A percentile compares a stretch with the other conserved stretches of the same genome.
phyloP scores from a whole-genome alignment of 306 rosid species.

The Cucumis hystrix region DNA sequence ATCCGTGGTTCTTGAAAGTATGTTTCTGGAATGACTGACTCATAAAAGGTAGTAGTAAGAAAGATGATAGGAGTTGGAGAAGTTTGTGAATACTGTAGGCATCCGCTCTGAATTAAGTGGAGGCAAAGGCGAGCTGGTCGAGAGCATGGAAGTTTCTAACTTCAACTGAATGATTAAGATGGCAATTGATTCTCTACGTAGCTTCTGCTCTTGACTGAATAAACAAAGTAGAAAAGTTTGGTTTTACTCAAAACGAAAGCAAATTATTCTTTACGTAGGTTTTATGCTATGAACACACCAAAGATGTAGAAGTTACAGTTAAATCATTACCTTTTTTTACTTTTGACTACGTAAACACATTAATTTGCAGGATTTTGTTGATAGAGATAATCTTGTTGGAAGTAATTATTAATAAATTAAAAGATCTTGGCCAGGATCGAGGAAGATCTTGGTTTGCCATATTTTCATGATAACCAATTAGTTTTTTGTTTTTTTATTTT shows the following conservation, averaged over 20 bases:
- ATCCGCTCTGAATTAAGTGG: neutral
- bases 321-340: neutral
- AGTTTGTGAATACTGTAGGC: constrained; percentile 1
- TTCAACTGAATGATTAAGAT: neutral
- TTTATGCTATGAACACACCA: neutral
- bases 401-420: neutral
- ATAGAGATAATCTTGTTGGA: neutral
- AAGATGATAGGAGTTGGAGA: neutral
- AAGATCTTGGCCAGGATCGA: constrained; percentile 45
- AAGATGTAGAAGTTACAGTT: neutral
- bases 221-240: neutral
- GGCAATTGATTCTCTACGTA: neutral
- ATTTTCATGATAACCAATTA: too few species aligned
- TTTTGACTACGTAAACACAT: neutral
- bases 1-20: constrained; percentile 1
- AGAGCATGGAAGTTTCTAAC: neutral
- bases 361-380: neutral
- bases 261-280: neutral
- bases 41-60: neutral
- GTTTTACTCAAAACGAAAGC: neutral
- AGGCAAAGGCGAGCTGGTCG: neutral
- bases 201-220: neutral
- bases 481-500: too few species aligned
- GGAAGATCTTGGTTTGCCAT: constrained; percentile 47
- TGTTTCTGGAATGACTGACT: neutral